Evolutionary conservation across 129 eudicot species (phyloP), one percentile per base, ranked within the genome.

Genomic region (Helianthus tuberosus): DNA sequence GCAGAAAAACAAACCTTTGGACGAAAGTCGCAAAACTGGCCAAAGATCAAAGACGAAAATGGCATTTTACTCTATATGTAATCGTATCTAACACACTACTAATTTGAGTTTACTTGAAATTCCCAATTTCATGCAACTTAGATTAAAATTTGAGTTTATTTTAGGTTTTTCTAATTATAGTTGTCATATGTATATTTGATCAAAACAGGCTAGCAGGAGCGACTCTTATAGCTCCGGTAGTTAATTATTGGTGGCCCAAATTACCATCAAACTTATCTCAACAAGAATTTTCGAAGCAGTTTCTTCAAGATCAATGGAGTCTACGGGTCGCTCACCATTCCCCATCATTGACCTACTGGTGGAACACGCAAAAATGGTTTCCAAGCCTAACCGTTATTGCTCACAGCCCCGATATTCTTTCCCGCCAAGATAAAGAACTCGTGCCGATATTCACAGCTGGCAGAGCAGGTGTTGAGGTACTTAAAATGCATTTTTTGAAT

Each of bases 281-380:
- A 11, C 85, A 87, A 66, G 90, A 68, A 53, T 89, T 17, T 78
- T 52, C 79, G 41, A 73, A 78, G 77, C 96, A 84, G 70, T 82
- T 84, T 69, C 74, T 77, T 3, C 85, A 73, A 59, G 98, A 93
- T 75, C 86, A 76, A 65, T 89, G 98, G 98, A 69, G 90, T 2
- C 69, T 87, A 16, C 86, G 98, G 51, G 92, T 93, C 61, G 87
- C 90, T 76, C 98, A 88, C 69, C 49, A 89, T 44, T n/a, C 66
- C 50, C 96, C 98, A 5, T 84, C 85, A 79, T 75, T 93, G 57
- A 89, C 88, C 38, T 93, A 84, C 72, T 89, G 96, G 98, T 93
- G 96, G 96, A 87, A 93, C 83, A 82, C 98, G 27, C 96, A 89
- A 55, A 86, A 80, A 48, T 57, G 78, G 74, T 93, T 89, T 74